Evolutionary conservation across 805 yeast genomes (phyloP), one percentile per base, ranked within the genome.

Genomic region (Wickerhamiella hasegawae): DNA sequence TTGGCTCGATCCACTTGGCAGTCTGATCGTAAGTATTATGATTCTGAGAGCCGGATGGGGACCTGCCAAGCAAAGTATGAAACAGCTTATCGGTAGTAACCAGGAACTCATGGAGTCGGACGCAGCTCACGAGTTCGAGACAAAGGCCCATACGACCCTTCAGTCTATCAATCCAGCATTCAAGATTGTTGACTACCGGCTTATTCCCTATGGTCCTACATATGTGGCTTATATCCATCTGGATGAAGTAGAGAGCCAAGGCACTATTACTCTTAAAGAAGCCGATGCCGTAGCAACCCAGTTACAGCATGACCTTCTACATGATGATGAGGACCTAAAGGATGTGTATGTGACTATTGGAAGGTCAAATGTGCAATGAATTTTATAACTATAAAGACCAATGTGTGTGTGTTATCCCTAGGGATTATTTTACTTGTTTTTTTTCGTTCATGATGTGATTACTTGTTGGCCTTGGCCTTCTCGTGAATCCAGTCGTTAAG

Each of bases 1-100:
- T 30, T 83, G 95, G 75, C 59, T 90, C 37, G 98, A 90, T 54
- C 80, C 96, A 2, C 68, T 83, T 37, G 98, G 97, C 42, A 98
- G 97, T 0, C 54, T 85, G 21, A 52, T 82, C 4, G 97, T 90
- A 6, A 83, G 96, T 0, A 65, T 67, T 2, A 61, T 90, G 46
- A 77, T 90, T 38, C 71, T 85, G 43, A 73, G 69, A 44, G 95
- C 95, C 5, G 97, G 97, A 24, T 67, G 71, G 54, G 68, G 69
- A 3, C 85, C 94, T 19, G 71, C 79, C 46, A 62, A 65, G 39
- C 65, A 67, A 19, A 72, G 96, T 0, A 66, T 76, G 47, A 67
- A 67, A 40, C 97, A 87, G 52, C 60, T 87, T 31, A 65, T 82
- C 21, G 98, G 87, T 49, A 68, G 72, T 28, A 42, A 33, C 27